Conservation (phyloP, 83 land plant genomes). For the Picea abies region DNA sequence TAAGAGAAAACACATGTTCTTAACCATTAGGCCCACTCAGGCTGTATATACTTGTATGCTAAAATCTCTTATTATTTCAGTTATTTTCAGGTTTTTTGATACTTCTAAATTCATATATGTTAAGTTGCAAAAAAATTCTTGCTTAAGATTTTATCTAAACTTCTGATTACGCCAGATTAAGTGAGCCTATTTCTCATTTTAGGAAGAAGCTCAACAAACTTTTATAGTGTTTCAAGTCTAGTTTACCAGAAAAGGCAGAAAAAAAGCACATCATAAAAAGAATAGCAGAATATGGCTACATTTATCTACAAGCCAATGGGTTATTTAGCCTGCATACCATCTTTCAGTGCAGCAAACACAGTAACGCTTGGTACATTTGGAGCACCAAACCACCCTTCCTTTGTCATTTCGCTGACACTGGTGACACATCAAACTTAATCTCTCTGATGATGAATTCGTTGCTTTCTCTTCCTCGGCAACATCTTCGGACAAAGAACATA, state of each 20-base stretch:
- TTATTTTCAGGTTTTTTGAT: too few relatives aligned
- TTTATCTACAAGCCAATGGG: neutral
- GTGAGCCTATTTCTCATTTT: neutral
- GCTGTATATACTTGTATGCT: too few relatives aligned
- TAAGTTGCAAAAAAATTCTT: too few relatives aligned
- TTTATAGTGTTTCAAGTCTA: neutral
- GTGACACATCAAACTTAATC: constrained; percentile 59
- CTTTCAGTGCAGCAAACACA: constrained; percentile 56
- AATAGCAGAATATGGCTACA: neutral
- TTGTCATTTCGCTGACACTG: constrained; percentile 89
- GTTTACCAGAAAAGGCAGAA: too few relatives aligned
- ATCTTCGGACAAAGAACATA: neutral
- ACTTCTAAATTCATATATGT: too few relatives aligned
- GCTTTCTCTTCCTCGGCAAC: neutral
- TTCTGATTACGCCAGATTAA: neutral
- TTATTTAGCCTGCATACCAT: constrained; percentile 37
- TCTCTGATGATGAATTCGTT: neutral
- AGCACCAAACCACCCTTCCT: constrained; percentile 61
- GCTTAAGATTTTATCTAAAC: neutral
- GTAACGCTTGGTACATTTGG: constrained; percentile 57
- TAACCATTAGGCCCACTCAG: too few relatives aligned
- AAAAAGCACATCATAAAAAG: neutral
- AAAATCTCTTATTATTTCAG: too few relatives aligned
- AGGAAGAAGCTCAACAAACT: neutral
- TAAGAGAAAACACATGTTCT: too few relatives aligned